Base-by-base conservation (phyloP, 23 red algal species). In the Pyropia haitanensis region DNA sequence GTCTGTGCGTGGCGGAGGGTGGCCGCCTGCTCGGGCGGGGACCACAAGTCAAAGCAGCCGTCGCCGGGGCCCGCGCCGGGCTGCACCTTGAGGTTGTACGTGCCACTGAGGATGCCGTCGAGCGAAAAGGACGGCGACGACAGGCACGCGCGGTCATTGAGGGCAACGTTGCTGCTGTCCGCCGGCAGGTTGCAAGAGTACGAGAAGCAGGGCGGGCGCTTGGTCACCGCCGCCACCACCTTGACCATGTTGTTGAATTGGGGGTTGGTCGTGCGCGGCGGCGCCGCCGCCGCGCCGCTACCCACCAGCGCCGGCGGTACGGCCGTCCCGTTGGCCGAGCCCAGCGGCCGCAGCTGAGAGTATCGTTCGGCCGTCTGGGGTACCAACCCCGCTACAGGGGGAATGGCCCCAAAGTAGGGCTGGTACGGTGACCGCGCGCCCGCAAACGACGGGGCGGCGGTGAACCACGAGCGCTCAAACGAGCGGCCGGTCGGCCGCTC, bases 181-280 rank as follows among this genome's bases (percentile, higher is more conserved):
- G 14, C 53, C 18, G 64, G 44, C 16, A 87, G 17, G 18, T 53
- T 48, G 56, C 81, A 87, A 1, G 81, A 46, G 24, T 76, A 87
- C 21, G 71, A 63, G 28, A 27, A 27, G 64, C 81, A 87, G 21
- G 81, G 71, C 7, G 81, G 81, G 23, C 71, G 71, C 14, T 70
- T 66, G 28, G 54, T 77, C 62, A 76, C 81, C 48, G 22, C 34
- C 60, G 62, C 81, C 25, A 87, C 56, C 8, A 87, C 61, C 32
- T 87, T 87, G 15, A 87, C 63, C 81, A 87, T 87, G 48, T 87
- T 87, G 27, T 76, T 71, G 63, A 87, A 87, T 49, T 77, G 70
- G 14, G 20, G 49, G 19, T 46, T 46, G 39, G 39, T 46, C 39
- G 39, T 46, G 7, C 39, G 39, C 39, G 39, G 39, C 13, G 39